These are phyloP conservation scores for Vitellaria paradoxa DNA, from an alignment of 179 eudicot genomes.

Conservation along the genomic window DNA sequence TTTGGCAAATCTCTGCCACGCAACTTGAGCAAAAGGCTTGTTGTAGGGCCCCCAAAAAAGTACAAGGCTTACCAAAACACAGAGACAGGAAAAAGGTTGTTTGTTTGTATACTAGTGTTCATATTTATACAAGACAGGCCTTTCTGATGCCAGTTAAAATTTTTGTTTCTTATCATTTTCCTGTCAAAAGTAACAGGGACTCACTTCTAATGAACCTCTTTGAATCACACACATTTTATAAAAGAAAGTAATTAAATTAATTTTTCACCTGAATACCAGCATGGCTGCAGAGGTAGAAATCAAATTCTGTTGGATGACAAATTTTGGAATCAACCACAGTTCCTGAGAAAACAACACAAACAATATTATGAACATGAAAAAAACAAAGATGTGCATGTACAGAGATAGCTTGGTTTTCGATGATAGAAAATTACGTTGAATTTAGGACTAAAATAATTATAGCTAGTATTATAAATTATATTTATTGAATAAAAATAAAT, in stretches of 20 bases:
- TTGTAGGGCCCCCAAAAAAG: not conserved
- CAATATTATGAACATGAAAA: not conserved
- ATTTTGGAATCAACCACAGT: slow-evolving; percentile 53
- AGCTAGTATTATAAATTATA: no score
- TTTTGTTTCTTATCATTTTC: slow-evolving; percentile 1
- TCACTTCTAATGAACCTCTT: not conserved
- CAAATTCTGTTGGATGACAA: slow-evolving; percentile 58
- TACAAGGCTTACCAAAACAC: not conserved
- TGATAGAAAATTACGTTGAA: no score
- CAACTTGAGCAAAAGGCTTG: not conserved
- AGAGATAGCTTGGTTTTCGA: not conserved
- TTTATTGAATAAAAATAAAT: no score
- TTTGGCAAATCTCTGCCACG: not conserved
- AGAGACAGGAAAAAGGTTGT: not conserved
- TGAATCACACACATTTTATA: not conserved
- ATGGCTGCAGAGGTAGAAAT: slow-evolving; percentile 18
- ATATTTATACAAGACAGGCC: not conserved
- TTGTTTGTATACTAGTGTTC: not conserved
- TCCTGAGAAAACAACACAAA: no score
- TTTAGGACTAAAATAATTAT: no score
- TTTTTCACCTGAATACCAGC: slow-evolving; percentile 51
- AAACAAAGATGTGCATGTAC: not conserved
- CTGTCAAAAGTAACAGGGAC: not conserved
- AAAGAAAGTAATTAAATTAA: not conserved
- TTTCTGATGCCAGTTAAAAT: not conserved